These are phyloP conservation scores for Bassia scoparia DNA, from an alignment of 148 eudicot genomes.

Conservation along the genomic window DNA sequence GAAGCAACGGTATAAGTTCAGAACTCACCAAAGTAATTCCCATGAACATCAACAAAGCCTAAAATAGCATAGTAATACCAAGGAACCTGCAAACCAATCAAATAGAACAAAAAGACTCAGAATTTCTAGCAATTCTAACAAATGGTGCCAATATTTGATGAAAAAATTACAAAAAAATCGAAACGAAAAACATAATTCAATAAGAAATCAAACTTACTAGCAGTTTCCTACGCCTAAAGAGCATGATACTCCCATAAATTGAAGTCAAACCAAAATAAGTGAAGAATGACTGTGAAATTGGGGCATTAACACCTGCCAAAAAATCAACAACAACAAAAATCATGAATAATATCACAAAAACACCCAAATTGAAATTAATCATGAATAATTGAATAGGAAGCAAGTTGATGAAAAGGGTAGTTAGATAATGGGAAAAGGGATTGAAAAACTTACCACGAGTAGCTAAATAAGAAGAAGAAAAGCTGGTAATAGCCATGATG, in stretches of 20 bases:
- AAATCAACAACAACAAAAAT: neutral
- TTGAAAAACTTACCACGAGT: conserved; percentile 42
- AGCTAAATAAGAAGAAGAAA: conserved; percentile 51
- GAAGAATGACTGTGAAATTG: conserved; percentile 69
- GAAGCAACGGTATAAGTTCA: neutral
- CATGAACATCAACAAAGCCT: conserved; percentile 83
- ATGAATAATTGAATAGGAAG: no score
- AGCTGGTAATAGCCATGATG: conserved; percentile 42
- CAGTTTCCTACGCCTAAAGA: conserved; percentile 59
- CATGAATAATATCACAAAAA: neutral
- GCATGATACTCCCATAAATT: conserved; percentile 71
- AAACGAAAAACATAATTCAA: neutral
- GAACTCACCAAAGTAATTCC: conserved; percentile 69
- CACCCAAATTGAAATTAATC: conserved; percentile 2
- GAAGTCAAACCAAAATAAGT: conserved; percentile 55
- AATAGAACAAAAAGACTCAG: no score
- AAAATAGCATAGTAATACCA: conserved; percentile 77
- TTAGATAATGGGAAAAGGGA: no score
- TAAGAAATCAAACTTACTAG: conserved; percentile 32
- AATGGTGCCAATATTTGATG: no score
- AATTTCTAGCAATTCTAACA: no score
- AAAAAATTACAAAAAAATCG: neutral
- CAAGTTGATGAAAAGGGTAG: no score
- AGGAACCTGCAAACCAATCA: conserved; percentile 87
- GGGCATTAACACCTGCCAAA: conserved; percentile 66